phyloP scores from a whole-genome alignment of 495 filamentous ascomycete species.

The Penicillium riverlandense region DNA sequence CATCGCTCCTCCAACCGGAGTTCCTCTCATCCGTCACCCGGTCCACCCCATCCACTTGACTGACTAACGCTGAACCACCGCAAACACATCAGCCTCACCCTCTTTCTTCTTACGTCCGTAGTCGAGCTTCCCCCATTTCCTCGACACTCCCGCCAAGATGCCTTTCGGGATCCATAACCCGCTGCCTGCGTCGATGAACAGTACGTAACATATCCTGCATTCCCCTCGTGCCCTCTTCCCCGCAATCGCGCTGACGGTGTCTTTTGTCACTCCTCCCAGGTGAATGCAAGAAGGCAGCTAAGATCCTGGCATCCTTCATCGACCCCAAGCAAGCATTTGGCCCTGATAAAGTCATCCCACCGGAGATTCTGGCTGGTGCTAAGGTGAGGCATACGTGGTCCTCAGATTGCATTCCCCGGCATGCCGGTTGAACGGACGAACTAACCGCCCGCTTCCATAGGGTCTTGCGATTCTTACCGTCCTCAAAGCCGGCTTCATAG shows the following conservation, averaged over 20 bases:
- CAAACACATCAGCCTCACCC: background rate
- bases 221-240: conserved; percentile 20
- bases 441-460: conserved; percentile 31
- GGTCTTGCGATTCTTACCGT: conserved; percentile 93
- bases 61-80: conserved; percentile 11
- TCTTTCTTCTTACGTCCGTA: conserved; percentile 4
- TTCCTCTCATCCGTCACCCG: conserved; percentile 15
- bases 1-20: no score
- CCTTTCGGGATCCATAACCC: conserved; percentile 63
- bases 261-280: conserved; percentile 32
- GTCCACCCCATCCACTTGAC: conserved; percentile 30
- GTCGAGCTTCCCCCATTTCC: conserved; percentile 2
- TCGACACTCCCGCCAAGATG: conserved; percentile 30
- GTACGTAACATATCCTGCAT: conserved; percentile 31
- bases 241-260: conserved; percentile 29
- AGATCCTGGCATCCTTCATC: conserved; percentile 90
- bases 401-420: background rate
- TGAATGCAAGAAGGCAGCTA: conserved; percentile 86
- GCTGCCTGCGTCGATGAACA: conserved; percentile 57
- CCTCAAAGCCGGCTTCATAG: conserved; percentile 92
- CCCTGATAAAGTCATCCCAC: conserved; percentile 95
- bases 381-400: conserved; percentile 53
- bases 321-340: conserved; percentile 92
- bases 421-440: no score
- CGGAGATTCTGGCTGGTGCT: conserved; percentile 78